Conservation (phyloP, 2,329 filamentous ascomycete species). For the Diplodia corticola region DNA sequence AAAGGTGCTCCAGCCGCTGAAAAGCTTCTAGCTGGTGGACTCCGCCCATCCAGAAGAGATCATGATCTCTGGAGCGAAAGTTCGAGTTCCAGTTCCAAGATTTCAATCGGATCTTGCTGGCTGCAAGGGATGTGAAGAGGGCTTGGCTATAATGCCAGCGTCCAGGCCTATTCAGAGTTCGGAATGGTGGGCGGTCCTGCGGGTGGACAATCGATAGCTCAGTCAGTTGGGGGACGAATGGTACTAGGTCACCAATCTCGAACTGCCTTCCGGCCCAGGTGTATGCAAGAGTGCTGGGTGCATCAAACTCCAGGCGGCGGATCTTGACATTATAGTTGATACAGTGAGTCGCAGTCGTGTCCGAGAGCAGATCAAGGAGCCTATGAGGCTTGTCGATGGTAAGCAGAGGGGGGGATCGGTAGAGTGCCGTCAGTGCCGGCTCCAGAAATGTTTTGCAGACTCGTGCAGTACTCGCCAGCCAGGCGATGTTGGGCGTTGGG, state of each 20-base stretch:
- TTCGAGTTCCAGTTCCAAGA: slow-evolving; percentile 59
- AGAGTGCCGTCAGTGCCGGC: slow-evolving; percentile 71
- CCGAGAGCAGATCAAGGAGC: slow-evolving; percentile 57
- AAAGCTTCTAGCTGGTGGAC: slow-evolving; percentile 49
- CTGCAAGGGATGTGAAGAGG: slow-evolving; percentile 65
- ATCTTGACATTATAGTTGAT: slow-evolving; percentile 71
- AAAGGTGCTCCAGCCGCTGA: slow-evolving; percentile 38
- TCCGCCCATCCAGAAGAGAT: slow-evolving; percentile 39
- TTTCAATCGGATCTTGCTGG: slow-evolving; percentile 48
- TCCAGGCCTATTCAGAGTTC: slow-evolving; percentile 38
- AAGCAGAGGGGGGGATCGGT: slow-evolving; percentile 66
- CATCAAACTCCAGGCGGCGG: slow-evolving; percentile 68
- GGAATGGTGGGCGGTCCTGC: slow-evolving; percentile 66
- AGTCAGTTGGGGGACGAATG: slow-evolving; percentile 64
- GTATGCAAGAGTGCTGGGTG: slow-evolving; percentile 57
- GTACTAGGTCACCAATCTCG: slow-evolving; percentile 60
- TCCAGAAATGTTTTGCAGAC: slow-evolving; percentile 66
- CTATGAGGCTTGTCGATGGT: slow-evolving; percentile 50
- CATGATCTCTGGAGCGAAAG: slow-evolving; percentile 39
- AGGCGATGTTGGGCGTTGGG: slow-evolving; percentile 51
- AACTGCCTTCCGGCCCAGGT: slow-evolving; percentile 56
- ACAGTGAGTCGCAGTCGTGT: slow-evolving; percentile 38
- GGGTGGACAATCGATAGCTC: slow-evolving; percentile 72
- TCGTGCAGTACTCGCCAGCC: slow-evolving; percentile 65
- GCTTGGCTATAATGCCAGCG: slow-evolving; percentile 69